Base-by-base conservation (phyloP, 129 eudicot species). In the Dittrichia graveolens region DNA sequence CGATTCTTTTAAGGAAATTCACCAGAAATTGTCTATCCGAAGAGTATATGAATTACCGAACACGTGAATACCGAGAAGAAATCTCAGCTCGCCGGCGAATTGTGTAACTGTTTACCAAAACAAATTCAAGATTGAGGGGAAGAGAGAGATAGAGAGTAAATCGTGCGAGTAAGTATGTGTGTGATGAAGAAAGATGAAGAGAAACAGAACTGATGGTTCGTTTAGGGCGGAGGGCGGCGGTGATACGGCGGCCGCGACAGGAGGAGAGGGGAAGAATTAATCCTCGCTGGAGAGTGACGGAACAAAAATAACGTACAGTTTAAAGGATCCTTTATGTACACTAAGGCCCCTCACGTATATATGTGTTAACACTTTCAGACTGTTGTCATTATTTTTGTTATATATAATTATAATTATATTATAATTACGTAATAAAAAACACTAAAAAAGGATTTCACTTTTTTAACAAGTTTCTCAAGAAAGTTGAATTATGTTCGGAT, bases 271-370 rank as follows among this genome's bases (percentile, higher is more conserved):
- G 60, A 37, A 46, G 38, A 61, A 73, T 24, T 24, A 24, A 46
- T 6, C 61, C 60, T 73, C 60, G 69, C 35, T 40, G 71, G 71
- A 39, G 49, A 64, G 40, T 62, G 63, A 50, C 71, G 71, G 63
- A 74, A 61, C 52, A 38, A 41, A 41, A 6, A 43, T 10, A 6
- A 15, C 24, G 37, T 3, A 74, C 14, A 14, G 50, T 54, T 74
- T 50, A 40, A 74, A 50, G 71, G 72, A 66, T 63, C 54, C 4
- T 61, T 49, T 50, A 74, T 18, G 52, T 73, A 49, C 71, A 47
- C 34, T 39, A 48, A 37, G 54, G 37, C 15, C 78, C 78, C 63
- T 63, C 37, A 18, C 50, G 42, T 62, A 49, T 74, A 4, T 24
- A 18, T 63, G 44, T 49, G 3, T 49, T 47, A 54, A 62, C 61